Evolutionary conservation across 192 early-diverging fungal genomes (phyloP), one percentile per base, ranked within the genome.

Genomic region (Backusella sp.): DNA sequence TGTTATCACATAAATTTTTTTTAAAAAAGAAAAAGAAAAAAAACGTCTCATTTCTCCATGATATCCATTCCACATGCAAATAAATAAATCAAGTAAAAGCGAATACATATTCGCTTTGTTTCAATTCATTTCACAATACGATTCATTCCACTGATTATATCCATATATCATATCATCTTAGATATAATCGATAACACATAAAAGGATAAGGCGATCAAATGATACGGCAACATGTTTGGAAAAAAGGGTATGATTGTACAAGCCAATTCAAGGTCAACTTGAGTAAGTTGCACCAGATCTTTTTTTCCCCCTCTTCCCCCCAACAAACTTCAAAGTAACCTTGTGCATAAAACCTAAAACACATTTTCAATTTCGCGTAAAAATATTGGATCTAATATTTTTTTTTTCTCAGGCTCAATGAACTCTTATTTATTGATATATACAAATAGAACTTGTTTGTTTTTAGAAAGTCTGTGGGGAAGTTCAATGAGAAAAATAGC

Each of bases 1-100:
- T 37, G 98, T 96, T 72, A 92, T 94, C 80, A 94, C 93, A 14
- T 94, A 88, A 90, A 74, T 15, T 62, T 6, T n/a, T 3, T 26
- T n/a, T n/a, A n/a, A 23, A 59, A 56, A 56, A 56, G 26, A 72
- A 21, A 72, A 17, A 52, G 7, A 17, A 36, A 32, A 68, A 32
- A 14, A 6, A 32, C 32, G 32, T 32, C 34, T 36, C n/a, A 68
- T 68, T 68, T 35, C 35, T 36, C n/a, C 28, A 68, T 35, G 35
- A 68, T 68, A 68, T 68, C 35, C 66, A 35, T 68, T 28, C n/a
- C 23, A 23, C 9, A 28, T n/a, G 15, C 19, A 49, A 19, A 7
- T 49, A 62, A 62, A 62, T 59, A 62, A 62, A 62, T 28, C 21
- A 62, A 62, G 8, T 21, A 56, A 56, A 56, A 56, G 56, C 56